Base-by-base conservation (phyloP, 2,329 filamentous ascomycete species). In the Incumbomyces lentus region DNA sequence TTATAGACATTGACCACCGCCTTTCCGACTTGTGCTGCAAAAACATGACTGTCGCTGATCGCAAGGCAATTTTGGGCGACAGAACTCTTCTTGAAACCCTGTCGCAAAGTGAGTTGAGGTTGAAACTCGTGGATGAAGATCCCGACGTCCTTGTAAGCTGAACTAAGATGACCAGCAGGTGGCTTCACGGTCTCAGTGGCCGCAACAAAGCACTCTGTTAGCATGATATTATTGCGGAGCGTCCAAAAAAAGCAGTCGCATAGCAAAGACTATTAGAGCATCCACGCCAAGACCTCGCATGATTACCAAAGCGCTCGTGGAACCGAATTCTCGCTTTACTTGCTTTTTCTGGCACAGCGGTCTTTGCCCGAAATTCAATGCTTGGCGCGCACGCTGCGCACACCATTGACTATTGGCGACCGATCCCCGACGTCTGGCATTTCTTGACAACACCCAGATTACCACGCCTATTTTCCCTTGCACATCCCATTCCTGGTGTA, bases 1-100 rank as follows among this genome's bases (percentile, higher is more conserved):
- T 78, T 89, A 67, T 96, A 98, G 46, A 98, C 87, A 66, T 96
- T 86, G 1, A 98, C 76, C 35, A 94, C 85, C 0, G 88, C 86
- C 65, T 95, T 96, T 54, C 89, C 88, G 41, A 84, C 76, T 64
- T 98, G 92, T 3, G 87, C 90, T 3, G 89, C 84, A 62, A 95
- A 98, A 39, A 96, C 74, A 62, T 98, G 92, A 16, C 82, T 82
- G 37, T 78, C 72, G 64, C 76, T 93, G 56, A 89, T 75, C 26
- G 87, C 89, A 46, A 98, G 70, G 57, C 86, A 83, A 64, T 90
- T 86, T 48, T 75, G 71, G 19, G 82, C 75, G n/a, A 82, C 80
- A 13, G 86, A 84, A 70, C 86, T 94, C 69, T 95, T 96, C 74
- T 95, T 96, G 74, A 92, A 89, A 40, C 82, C 76, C 52, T 79